Evolutionary conservation across 1,139 yeast species (phyloP), one percentile per base, ranked within the genome.

Genomic region (Fermentozyma sake): DNA sequence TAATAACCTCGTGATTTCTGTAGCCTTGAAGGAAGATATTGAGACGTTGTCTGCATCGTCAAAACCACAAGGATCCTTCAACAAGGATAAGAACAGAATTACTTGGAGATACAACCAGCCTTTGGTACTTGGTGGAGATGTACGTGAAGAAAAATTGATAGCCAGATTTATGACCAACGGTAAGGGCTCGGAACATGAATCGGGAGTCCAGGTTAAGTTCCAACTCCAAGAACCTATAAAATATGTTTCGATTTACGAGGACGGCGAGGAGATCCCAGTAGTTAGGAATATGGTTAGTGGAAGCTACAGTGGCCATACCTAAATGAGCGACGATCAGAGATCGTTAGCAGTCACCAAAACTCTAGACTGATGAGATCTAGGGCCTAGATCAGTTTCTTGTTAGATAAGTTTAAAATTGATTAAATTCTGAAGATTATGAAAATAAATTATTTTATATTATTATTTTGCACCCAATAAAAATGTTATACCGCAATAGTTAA

Each of bases 31-130:
- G 24, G 29, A 38, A 12, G 43, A 46, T 10, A 60, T 66, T 20
- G 72, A 76, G 14, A 68, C 81, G 3, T 59, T 69, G 1, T 71
- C 86, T 14, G 96, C 96, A 1, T 77, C 87, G 35, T 82, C 95
- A 8, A 84, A 83, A 48, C 97, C 97, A 4, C 79, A 83, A 32
- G 97, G 96, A 28, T 74, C 93, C 1, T 86, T 86, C 63, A 85
- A 80, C 55, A 79, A 76, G 49, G 96, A 85, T 26, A 79, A 76
- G 48, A 82, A 77, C 44, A 75, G 96, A 55, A 79, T 89, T 32
- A 81, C 91, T 1, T 87, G 96, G 96, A 73, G 83, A 49, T 77
- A 73, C 47, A 55, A 58, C 18, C 58, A 62, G 18, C 76, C 81
- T 3, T 44, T 81, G 15, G 49, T 46, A 6, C 63, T 78, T 32